A percentile compares a stretch with the other conserved stretches of the same genome.
These are phyloP conservation scores for Xylaria nigripes DNA, from an alignment of 495 filamentous ascomycete genomes.

Conservation along the genomic window DNA sequence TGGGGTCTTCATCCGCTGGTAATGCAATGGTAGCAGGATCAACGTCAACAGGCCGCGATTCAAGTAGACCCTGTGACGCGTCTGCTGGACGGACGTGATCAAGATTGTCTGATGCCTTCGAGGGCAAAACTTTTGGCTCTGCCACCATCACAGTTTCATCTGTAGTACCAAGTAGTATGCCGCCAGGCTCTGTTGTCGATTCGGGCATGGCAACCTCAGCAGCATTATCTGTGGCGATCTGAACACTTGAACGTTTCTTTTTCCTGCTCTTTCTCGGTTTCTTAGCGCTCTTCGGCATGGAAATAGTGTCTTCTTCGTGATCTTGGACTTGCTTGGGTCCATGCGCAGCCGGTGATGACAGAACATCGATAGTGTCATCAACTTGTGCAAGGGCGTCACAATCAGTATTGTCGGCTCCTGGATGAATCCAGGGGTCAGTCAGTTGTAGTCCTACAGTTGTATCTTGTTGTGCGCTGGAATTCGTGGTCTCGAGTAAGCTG, in stretches of 20 bases:
- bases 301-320: slow-evolving; percentile 3
- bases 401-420: background rate
- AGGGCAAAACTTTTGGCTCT: background rate
- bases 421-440: background rate
- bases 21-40: background rate
- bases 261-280: slow-evolving; percentile 23
- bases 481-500: slow-evolving; percentile 1
- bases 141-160: slow-evolving; percentile 2
- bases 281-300: slow-evolving; percentile 2
- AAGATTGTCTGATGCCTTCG: background rate
- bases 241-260: slow-evolving; percentile 23
- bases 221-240: slow-evolving; percentile 9
- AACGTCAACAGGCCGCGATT: background rate
- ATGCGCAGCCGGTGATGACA: background rate
- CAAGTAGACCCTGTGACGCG: background rate
- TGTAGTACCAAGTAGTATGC: slow-evolving; percentile 3
- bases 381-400: background rate
- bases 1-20: background rate
- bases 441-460: background rate
- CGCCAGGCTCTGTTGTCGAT: slow-evolving; percentile 6
- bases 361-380: background rate
- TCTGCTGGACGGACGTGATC: background rate
- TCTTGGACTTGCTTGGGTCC: slow-evolving; percentile 5
- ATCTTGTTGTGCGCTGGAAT: slow-evolving; percentile 2
- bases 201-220: slow-evolving; percentile 5